These are phyloP conservation scores for Trichoderma brevicompactum DNA, from an alignment of 2,329 filamentous ascomycete genomes.

Conservation along the genomic window DNA sequence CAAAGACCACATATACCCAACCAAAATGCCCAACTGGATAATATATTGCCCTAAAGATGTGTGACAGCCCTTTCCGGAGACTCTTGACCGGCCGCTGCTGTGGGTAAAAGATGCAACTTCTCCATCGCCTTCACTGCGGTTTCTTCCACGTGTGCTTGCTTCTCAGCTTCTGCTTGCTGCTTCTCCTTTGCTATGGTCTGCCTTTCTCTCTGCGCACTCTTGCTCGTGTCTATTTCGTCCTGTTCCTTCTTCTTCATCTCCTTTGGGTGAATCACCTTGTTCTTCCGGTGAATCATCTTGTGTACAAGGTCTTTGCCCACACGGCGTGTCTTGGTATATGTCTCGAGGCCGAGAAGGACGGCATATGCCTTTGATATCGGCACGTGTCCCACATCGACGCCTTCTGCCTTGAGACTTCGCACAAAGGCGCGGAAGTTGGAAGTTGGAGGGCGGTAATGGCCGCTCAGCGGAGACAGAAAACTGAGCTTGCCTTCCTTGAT, in stretches of 20 bases:
- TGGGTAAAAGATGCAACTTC: conserved; percentile 46
- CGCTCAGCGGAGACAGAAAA: conserved; percentile 71
- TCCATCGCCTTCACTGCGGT: conserved; percentile 43
- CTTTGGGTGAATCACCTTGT: conserved; percentile 65
- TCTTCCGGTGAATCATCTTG: conserved; percentile 57
- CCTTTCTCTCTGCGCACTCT: conserved; percentile 60
- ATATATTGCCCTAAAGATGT: conserved; percentile 1
- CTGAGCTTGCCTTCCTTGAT: conserved; percentile 80
- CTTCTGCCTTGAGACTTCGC: conserved; percentile 69
- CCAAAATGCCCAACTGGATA: conserved; percentile 3
- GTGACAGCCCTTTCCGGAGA: background rate
- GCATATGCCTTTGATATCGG: conserved; percentile 82
- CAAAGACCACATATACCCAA: background rate
- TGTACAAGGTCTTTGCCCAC: conserved; percentile 61
- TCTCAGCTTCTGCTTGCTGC: conserved; percentile 46
- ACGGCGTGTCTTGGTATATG: conserved; percentile 71
- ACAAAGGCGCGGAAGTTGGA: conserved; percentile 85
- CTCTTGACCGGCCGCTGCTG: conserved; percentile 23
- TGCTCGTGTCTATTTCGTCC: conserved; percentile 62
- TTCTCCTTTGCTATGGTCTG: conserved; percentile 48
- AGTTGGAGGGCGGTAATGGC: conserved; percentile 84
- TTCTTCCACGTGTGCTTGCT: conserved; percentile 40
- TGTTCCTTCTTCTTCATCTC: conserved; percentile 61
- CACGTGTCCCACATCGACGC: conserved; percentile 78
- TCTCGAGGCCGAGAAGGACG: conserved; percentile 80